Conservation (phyloP, 306 rosid genomes). For the Senna tora region DNA sequence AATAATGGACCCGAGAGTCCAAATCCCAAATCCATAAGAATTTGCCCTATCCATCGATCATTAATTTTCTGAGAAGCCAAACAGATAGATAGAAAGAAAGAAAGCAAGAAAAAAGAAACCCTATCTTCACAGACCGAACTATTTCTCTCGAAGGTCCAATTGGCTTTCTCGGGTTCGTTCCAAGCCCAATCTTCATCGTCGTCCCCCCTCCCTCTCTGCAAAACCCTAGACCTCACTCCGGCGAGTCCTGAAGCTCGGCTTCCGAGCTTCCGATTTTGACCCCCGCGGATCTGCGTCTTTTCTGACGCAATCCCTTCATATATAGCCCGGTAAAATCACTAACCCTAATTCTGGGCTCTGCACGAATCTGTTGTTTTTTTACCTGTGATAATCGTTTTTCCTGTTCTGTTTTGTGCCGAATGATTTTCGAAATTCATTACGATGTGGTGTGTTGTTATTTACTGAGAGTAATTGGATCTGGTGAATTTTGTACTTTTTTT, state of each 20-base stretch:
- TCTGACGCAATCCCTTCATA: background rate
- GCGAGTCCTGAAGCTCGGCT: slow-evolving; percentile 46
- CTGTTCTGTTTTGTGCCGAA: background rate
- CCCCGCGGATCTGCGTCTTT: slow-evolving; percentile 26
- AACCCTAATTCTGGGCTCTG: slow-evolving; percentile 12
- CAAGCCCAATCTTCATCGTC: slow-evolving; percentile 86
- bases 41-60: slow-evolving; percentile 33
- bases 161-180: slow-evolving; percentile 73
- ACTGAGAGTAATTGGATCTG: background rate
- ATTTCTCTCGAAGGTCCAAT: slow-evolving; percentile 74
- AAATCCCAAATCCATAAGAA: slow-evolving; percentile 39
- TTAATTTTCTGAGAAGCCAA: slow-evolving; percentile 17
- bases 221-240: slow-evolving; percentile 80
- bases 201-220: slow-evolving; percentile 53
- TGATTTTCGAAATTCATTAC: slow-evolving; percentile 6
- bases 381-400: background rate
- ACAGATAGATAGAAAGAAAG: too few species aligned
- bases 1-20: slow-evolving; percentile 70
- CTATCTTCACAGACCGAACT: slow-evolving; percentile 42
- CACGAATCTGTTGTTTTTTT: too few species aligned
- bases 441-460: background rate
- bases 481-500: background rate
- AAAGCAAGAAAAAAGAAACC: too few species aligned
- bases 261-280: slow-evolving; percentile 38
- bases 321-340: slow-evolving; percentile 45